Evolutionary conservation across 371 early-diverging fungal genomes (phyloP).

Genomic region (Phascolomyces articulosus): DNA sequence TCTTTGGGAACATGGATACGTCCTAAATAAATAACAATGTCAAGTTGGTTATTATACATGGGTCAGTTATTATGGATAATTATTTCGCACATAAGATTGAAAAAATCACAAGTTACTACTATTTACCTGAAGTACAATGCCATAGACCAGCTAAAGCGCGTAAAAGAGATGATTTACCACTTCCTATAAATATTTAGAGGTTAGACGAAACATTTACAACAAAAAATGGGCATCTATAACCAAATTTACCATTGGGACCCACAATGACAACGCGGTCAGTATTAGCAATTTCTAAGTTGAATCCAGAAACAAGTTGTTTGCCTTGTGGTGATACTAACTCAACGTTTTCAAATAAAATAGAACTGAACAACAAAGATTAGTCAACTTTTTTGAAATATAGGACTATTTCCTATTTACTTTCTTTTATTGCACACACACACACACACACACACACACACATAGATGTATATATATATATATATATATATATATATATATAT

Average conservation of each 20-base stretch:
- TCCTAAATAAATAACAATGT: too few species aligned
- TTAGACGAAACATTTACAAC: too few species aligned
- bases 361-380: too few species aligned
- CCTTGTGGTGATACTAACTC: constrained; percentile 33
- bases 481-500: too few species aligned
- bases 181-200: constrained; percentile 27
- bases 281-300: constrained; percentile 48
- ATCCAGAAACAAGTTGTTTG: constrained; percentile 44
- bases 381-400: not conserved
- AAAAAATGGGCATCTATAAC: too few species aligned
- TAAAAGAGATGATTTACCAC: constrained; percentile 73
- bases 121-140: constrained; percentile 53
- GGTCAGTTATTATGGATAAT: too few species aligned
- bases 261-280: constrained; percentile 67
- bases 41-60: too few species aligned
- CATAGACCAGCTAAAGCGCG: constrained; percentile 76
- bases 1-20: constrained; percentile 26
- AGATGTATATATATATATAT: too few species aligned
- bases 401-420: not conserved
- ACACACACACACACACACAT: too few species aligned
- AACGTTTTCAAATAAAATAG: constrained; percentile 42
- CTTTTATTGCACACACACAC: too few species aligned
- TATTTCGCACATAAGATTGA: too few species aligned
- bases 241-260: constrained; percentile 69
- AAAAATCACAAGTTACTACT: too few species aligned